Evolutionary conservation across 2,329 filamentous ascomycete species (phyloP).

Genomic region (Pseudophaeomoniella oleicola): DNA sequence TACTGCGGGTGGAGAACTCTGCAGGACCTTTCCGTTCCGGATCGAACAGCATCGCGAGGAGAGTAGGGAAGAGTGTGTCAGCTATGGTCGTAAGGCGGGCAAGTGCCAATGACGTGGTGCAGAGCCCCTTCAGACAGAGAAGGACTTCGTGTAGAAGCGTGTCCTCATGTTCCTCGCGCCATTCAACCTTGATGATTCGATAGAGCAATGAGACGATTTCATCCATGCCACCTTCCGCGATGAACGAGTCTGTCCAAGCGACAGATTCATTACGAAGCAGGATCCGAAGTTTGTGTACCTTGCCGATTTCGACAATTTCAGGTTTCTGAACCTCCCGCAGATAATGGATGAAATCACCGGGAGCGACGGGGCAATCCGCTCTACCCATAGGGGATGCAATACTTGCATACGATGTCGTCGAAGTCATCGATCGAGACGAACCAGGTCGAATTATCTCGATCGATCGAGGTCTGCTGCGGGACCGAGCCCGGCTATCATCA

Average conservation of each 20-base stretch:
- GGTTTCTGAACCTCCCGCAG: slow-evolving; percentile 68
- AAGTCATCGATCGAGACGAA: slow-evolving; percentile 41
- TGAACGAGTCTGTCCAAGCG: slow-evolving; percentile 86
- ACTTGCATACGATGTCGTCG: slow-evolving; percentile 38
- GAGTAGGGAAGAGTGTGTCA: slow-evolving; percentile 64
- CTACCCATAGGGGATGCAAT: slow-evolving; percentile 46
- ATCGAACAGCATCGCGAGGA: slow-evolving; percentile 83
- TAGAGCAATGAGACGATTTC: slow-evolving; percentile 77
- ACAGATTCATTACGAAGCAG: slow-evolving; percentile 89
- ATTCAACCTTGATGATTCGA: slow-evolving; percentile 89
- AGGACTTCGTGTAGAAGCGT: slow-evolving; percentile 81
- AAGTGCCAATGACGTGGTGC: slow-evolving; percentile 76
- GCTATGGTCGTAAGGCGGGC: slow-evolving; percentile 71
- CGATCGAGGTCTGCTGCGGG: slow-evolving; percentile 49
- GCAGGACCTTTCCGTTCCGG: slow-evolving; percentile 96
- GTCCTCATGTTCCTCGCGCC: slow-evolving; percentile 96
- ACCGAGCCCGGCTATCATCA: slow-evolving; percentile 10
- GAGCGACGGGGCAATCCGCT: slow-evolving; percentile 58
- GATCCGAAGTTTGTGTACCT: slow-evolving; percentile 81
- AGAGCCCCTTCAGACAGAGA: slow-evolving; percentile 84
- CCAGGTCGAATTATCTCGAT: slow-evolving; percentile 46
- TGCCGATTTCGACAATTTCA: slow-evolving; percentile 78
- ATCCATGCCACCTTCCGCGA: slow-evolving; percentile 78
- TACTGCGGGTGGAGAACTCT: slow-evolving; percentile 85
- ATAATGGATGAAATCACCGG: slow-evolving; percentile 76